Evolutionary conservation across 2,329 filamentous ascomycete genomes (phyloP), one percentile per base, ranked within the genome.

Genomic region (Aspergillus uvarum): DNA sequence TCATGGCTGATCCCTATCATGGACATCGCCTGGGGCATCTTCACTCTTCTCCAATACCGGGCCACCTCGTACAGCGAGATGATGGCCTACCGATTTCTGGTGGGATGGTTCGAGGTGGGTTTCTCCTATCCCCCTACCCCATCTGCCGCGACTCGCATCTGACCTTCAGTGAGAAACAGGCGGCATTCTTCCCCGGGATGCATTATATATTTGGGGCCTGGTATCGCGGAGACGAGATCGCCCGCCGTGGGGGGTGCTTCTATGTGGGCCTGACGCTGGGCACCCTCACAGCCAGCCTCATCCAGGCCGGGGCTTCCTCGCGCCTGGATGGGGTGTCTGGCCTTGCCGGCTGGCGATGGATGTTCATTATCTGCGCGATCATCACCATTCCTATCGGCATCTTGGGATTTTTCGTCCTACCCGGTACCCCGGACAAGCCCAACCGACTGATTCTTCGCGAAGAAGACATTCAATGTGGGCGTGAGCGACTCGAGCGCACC

Each of bases 331-430:
- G 78, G 1, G 72, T 82, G 4, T 69, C 78, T 24, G 81, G 81
- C 0, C 71, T 83, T 0, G 76, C 76, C 1, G 81, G 80, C 0
- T 83, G 81, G 80, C 71, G 81, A n/a, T 86, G 83, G 83, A 82
- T 85, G 74, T 85, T 84, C 64, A 81, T 84, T 50, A 82, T 84
- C 67, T 78, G 77, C 54, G 74, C 81, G 3, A 59, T 85, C 5
- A 82, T 86, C 59, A 86, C 84, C 1, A 81, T 86, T 12, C 82
- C 83, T 0, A 72, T 85, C 4, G 82, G 80, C 0, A 72, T 85
- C 4, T 63, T 82, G 0, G 83, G 83, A 0, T 80, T 79, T 49
- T 77, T 84, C 29, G 68, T 85, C 5, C 75, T 84, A 11, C 83
- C 83, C 0, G 83, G 83, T 1, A 83, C 80, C 0, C 79, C 74